Percentiles rank a stretch among this genome's conserved stretches.
phyloP scores from a whole-genome alignment of 1,284 basidiomycete species.

The Moesziomyces sp. region DNA sequence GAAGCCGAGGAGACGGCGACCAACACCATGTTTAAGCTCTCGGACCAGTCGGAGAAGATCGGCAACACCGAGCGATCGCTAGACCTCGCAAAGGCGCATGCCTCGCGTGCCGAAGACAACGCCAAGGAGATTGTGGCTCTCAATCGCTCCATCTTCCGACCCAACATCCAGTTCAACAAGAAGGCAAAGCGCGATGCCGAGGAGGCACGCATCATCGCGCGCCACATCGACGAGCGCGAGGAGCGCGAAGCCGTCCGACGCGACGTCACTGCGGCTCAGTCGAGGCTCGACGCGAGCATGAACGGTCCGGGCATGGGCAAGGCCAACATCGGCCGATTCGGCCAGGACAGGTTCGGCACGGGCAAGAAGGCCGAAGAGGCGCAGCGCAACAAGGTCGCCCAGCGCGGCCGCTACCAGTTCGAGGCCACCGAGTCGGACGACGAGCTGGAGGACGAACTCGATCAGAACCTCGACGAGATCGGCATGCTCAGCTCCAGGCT shows the following conservation, averaged over 20 bases:
- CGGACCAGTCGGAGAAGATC: conserved; percentile 79
- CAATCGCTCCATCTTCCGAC: conserved; percentile 91
- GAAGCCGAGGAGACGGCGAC: conserved; percentile 96
- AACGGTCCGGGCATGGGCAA: conserved; percentile 55
- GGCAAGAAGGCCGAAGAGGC: conserved; percentile 35
- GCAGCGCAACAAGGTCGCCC: conserved; percentile 70
- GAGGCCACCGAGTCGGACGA: conserved; percentile 96
- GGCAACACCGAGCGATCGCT: conserved; percentile 96
- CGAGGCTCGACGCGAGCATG: conserved; percentile 81
- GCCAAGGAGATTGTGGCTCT: conserved; percentile 93
- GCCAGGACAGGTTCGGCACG: conserved; percentile 53
- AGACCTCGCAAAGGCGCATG: conserved; percentile 91
- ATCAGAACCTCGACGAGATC: conserved; percentile 91
- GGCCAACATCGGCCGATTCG: conserved; percentile 51
- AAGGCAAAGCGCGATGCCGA: conserved; percentile 88
- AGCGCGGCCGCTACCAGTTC: conserved; percentile 88
- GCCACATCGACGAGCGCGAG: conserved; percentile 87
- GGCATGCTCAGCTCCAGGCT: conserved; percentile 81
- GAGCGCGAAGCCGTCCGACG: conserved; percentile 73
- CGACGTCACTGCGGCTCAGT: conserved; percentile 84
- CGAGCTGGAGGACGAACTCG: conserved; percentile 81
- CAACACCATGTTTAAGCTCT: conserved; percentile 84
- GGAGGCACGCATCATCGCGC: conserved; percentile 85
- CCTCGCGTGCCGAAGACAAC: conserved; percentile 88
- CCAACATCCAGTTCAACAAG: conserved; percentile 68